Conservation (phyloP, 176 grass and related monocot species). For the Bonia amplexicaulis region DNA sequence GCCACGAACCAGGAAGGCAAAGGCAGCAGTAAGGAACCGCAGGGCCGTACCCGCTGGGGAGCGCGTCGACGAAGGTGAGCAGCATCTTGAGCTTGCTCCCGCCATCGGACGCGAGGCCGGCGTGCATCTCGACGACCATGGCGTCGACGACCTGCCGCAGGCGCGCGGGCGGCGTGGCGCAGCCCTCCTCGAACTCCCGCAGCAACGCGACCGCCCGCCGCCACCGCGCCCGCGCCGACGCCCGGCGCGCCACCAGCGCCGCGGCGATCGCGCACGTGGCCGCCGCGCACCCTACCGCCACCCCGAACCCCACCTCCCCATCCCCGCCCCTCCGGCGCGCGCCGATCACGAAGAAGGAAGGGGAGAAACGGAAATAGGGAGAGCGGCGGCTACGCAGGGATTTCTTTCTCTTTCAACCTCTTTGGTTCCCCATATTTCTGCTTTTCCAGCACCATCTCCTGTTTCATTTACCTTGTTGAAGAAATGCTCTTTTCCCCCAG, state of each 20-base stretch:
- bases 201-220: slow-evolving; percentile 49
- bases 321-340: neutral
- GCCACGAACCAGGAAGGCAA: neutral
- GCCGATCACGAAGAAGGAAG: slow-evolving; percentile 7
- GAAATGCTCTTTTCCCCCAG: neutral
- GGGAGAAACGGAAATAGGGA: slow-evolving; percentile 23
- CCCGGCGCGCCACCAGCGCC: slow-evolving; percentile 48
- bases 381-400: neutral
- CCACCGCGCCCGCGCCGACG: slow-evolving; percentile 47
- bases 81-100: slow-evolving; percentile 95
- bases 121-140: slow-evolving; percentile 89
- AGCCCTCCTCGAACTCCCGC: slow-evolving; percentile 62
- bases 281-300: slow-evolving; percentile 60
- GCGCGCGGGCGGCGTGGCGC: slow-evolving; percentile 51
- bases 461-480: neutral
- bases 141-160: slow-evolving; percentile 71
- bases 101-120: slow-evolving; percentile 62
- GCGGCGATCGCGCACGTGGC: slow-evolving; percentile 74
- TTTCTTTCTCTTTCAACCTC: slow-evolving; percentile 3
- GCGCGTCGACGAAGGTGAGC: slow-evolving; percentile 62
- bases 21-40: neutral
- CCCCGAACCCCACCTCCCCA: slow-evolving; percentile 55
- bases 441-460: neutral
- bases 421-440: neutral
- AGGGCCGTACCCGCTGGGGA: slow-evolving; percentile 54